These are phyloP conservation scores for Ustilago loliicola DNA, from an alignment of 1,284 basidiomycete genomes.

Conservation along the genomic window DNA sequence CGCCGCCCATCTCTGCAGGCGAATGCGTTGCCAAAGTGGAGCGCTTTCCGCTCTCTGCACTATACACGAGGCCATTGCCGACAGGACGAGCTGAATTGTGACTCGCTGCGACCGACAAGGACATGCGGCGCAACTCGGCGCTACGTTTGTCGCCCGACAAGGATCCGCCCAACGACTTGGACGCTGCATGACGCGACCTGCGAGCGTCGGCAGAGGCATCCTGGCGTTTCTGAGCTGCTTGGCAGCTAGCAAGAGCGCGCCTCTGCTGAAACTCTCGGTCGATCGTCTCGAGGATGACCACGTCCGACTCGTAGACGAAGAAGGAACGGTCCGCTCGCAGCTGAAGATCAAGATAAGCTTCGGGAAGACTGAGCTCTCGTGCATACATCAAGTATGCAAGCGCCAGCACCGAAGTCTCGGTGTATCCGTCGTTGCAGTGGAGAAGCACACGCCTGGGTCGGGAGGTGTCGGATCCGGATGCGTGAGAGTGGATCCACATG, in stretches of 20 bases:
- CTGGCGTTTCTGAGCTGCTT: slow-evolving; percentile 13
- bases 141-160: slow-evolving; percentile 10
- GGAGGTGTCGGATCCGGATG: background rate
- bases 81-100: background rate
- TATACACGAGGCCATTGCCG: slow-evolving; percentile 4
- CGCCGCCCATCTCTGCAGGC: slow-evolving; percentile 19
- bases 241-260: slow-evolving; percentile 16
- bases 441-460: slow-evolving; percentile 59
- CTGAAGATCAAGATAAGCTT: slow-evolving; percentile 85
- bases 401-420: slow-evolving; percentile 90
- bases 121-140: slow-evolving; percentile 24
- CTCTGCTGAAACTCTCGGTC: slow-evolving; percentile 75
- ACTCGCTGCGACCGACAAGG: slow-evolving; percentile 17
- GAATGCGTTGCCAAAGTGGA: slow-evolving; percentile 8
- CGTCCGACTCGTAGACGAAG: slow-evolving; percentile 89
- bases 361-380: slow-evolving; percentile 78
- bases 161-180: slow-evolving; percentile 38
- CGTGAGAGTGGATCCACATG: slow-evolving; percentile 1
- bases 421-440: slow-evolving; percentile 73
- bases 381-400: slow-evolving; percentile 89
- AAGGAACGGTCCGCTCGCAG: slow-evolving; percentile 77
- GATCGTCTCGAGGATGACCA: slow-evolving; percentile 81
- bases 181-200: slow-evolving; percentile 21
- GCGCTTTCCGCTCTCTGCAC: slow-evolving; percentile 12
- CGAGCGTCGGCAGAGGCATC: slow-evolving; percentile 14